Evolutionary conservation across 2,329 filamentous ascomycete genomes (phyloP), one percentile per base, ranked within the genome.

Genomic region (Beauveria sp.): DNA sequence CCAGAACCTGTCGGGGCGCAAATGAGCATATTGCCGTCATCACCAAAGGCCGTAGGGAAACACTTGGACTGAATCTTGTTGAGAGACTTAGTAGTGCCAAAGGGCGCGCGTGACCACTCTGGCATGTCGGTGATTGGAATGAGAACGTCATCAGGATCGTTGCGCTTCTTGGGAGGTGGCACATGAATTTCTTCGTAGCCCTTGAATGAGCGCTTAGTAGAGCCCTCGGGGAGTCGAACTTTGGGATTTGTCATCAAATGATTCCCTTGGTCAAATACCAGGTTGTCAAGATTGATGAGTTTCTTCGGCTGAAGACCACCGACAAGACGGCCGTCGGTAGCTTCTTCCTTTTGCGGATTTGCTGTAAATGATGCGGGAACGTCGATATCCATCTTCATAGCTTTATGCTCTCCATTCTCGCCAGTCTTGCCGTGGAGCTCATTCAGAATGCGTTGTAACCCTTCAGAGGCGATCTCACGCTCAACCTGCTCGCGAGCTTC

Each of bases 191-290:
- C 94, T 74, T 99, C 94, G 67, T 97, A 99, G 40, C 94, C 94
- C 75, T 99, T 99, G 77, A 97, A 97, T 0, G 90, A 91, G 53
- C 92, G 85, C 74, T 97, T 97, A 0, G 91, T 97, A 2, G 94
- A 96, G 12, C 94, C 94, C 71, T 96, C 91, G 0, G 94, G 94
- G 22, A 99, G 81, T 64, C 90, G 89, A 52, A 99, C 94, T 71
- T 92, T 97, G 7, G 92, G 90, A 69, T 99, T 99, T n/a, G 94
- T 97, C 93, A 97, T 99, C 48, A 99, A 82, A 78, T 99, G 94
- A 69, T 97, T 99, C 58, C 94, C 94, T 75, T 97, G 93, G 67
- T 97, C 94, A 71, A 99, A 99, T 44, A 97, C 84, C 40, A 99
- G 84, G 69, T 97, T 97, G 62, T 99, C 93, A 56, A 99, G 80